Evolutionary conservation across 441 rosid species (phyloP).

Genomic region (Pelargonium australe): DNA sequence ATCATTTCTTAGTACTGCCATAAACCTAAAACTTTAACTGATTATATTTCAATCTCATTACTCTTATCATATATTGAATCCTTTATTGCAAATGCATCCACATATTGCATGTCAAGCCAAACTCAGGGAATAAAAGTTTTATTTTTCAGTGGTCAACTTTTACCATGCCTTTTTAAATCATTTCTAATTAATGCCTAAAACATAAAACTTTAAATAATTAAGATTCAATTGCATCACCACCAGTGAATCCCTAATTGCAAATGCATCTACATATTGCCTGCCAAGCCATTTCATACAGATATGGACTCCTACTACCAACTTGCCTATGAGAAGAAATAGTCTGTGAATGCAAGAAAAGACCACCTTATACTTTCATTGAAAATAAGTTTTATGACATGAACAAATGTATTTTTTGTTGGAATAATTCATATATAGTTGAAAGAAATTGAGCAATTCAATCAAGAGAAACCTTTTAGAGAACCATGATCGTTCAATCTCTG

Average conservation of each 20-base stretch:
- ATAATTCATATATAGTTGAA: neutral
- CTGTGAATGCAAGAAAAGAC: neutral
- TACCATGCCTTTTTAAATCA: too few species aligned
- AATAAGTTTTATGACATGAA: neutral
- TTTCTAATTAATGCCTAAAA: too few species aligned
- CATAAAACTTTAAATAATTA: too few species aligned
- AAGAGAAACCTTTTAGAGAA: conserved; percentile 73
- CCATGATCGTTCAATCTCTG: conserved; percentile 72
- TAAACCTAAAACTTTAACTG: neutral
- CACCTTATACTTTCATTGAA: neutral
- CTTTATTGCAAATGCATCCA: conserved; percentile 5
- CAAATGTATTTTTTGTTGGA: neutral
- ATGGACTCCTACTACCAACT: neutral
- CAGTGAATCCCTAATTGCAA: too few species aligned
- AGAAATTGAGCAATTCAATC: conserved; percentile 3
- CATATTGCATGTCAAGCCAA: neutral
- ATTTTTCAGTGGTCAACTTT: too few species aligned
- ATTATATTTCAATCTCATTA: conserved; percentile 1
- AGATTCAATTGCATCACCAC: too few species aligned
- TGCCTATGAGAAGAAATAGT: neutral
- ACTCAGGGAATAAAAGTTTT: too few species aligned
- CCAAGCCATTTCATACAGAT: neutral
- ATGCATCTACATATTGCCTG: too few species aligned
- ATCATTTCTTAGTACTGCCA: neutral
- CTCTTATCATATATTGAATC: neutral